phyloP scores from a whole-genome alignment of 1,284 basidiomycete genomes.

The Anthracocystis walkeri region DNA sequence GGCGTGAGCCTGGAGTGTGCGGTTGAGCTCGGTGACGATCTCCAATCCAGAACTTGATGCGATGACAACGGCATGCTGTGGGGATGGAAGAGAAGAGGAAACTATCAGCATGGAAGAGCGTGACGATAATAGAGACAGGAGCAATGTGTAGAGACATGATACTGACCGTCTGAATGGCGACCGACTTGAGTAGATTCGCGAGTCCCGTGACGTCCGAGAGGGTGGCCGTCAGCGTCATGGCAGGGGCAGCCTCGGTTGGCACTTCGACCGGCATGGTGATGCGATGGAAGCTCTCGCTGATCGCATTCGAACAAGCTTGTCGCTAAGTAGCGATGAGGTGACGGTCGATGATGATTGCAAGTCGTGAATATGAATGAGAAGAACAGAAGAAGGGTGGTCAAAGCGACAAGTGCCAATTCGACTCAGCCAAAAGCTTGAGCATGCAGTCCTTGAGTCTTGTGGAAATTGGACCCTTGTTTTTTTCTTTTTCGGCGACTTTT shows the following conservation, averaged over 20 bases:
- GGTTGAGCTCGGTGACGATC: constrained; percentile 88
- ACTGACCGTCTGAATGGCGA: constrained; percentile 37
- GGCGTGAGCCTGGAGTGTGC: constrained; percentile 83
- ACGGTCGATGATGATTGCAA: not conserved
- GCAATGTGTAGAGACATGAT: not conserved
- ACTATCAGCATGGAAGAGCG: no score
- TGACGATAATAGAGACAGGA: not conserved
- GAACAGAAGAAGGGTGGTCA: not conserved
- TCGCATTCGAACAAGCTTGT: no score
- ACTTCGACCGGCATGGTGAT: constrained; percentile 13
- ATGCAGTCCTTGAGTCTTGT: not conserved
- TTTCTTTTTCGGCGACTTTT: constrained; percentile 4
- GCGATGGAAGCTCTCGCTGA: no score
- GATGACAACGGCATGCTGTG: constrained; percentile 76
- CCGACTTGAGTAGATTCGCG: constrained; percentile 47
- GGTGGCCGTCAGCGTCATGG: constrained; percentile 28
- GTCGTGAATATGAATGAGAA: no score
- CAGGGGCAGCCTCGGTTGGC: not conserved
- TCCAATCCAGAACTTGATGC: constrained; percentile 79
- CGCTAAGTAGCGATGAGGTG: not conserved
- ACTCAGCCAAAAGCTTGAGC: constrained; percentile 7
- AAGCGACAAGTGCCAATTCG: not conserved
- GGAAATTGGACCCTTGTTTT: not conserved
- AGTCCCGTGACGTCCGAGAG: constrained; percentile 49
- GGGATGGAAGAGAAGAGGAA: not conserved